A percentile compares a stretch with the other conserved stretches of the same genome.
phyloP scores from a whole-genome alignment of 2,329 filamentous ascomycete species.

The Pseudonectria foliicola region DNA sequence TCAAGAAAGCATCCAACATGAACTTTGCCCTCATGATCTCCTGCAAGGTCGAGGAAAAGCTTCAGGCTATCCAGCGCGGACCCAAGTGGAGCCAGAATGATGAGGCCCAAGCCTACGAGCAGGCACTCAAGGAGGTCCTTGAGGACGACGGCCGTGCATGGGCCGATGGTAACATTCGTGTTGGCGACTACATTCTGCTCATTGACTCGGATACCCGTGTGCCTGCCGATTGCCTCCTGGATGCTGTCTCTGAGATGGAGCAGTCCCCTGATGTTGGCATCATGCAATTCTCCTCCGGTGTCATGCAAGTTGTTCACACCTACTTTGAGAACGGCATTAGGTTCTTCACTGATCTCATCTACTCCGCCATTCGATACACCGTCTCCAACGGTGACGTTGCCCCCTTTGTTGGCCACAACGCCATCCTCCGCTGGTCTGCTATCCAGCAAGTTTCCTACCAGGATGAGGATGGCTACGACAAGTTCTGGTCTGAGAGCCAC shows the following conservation, averaged over 20 bases:
- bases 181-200: conserved; percentile 72
- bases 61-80: conserved; percentile 48
- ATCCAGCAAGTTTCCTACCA: conserved; percentile 66
- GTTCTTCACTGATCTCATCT: conserved; percentile 68
- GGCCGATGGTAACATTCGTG: conserved; percentile 79
- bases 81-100: conserved; percentile 61
- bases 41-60: conserved; percentile 63
- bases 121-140: conserved; percentile 58
- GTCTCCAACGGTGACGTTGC: conserved; percentile 71
- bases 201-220: conserved; percentile 78
- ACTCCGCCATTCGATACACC: conserved; percentile 70
- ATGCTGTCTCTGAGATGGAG: conserved; percentile 77
- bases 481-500: conserved; percentile 75
- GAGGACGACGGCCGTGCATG: conserved; percentile 63
- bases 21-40: conserved; percentile 63
- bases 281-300: conserved; percentile 69
- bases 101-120: conserved; percentile 59
- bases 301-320: conserved; percentile 71
- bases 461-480: conserved; percentile 65
- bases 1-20: conserved; percentile 68
- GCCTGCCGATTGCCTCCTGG: conserved; percentile 67
- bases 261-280: conserved; percentile 71
- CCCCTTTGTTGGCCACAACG: conserved; percentile 77
- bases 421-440: conserved; percentile 67
- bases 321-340: conserved; percentile 67